Base-by-base conservation (phyloP, 805 yeast species). In the Kregervanrija pseudodelftensis region DNA sequence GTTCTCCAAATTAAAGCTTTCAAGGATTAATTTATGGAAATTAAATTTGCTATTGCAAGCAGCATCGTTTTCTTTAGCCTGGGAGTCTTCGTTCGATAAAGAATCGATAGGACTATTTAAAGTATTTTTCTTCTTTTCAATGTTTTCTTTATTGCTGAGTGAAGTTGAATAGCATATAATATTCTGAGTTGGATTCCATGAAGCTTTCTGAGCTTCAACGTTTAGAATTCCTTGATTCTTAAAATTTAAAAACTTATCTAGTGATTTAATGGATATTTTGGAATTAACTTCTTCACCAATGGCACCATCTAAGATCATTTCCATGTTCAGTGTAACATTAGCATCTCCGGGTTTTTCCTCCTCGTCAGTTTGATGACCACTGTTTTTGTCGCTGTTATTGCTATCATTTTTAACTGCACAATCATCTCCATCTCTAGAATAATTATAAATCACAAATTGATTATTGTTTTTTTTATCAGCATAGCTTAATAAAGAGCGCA, bases 391-490 rank as follows among this genome's bases (percentile, higher is more conserved):
- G 8, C 33, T 33, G 28, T 14, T 37, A 30, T 12, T 34, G 10
- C 17, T 32, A 14, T 14, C 22, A 8, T 10, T 14, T 3, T 42
- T 33, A 5, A 10, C 3, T n/a, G 17, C 8, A 7, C 38, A 33
- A 32, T 13, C 13, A 13, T 22, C 22, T n/a, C 22, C 36, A 15
- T 22, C 39, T 2, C 42, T 36, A 3, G 30, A 34, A 45, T 52
- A 51, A 40, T 58, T 55, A 41, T 53, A 58, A 30, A 49, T 42
- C 5, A 51, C 34, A 43, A 53, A 49, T 15, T 49, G 43, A 32
- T 52, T 56, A 5, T 43, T 38, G 17, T 46, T 53, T 28, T 50
- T 50, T 16, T 53, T 57, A 37, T 56, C 59, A 34, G 65, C 49
- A 30, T 56, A 51, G 28, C 51, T 52, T 11, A 60, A 40, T 40